phyloP scores from a whole-genome alignment of 2,329 filamentous ascomycete genomes.

The Myriosclerotinia scirpicola region DNA sequence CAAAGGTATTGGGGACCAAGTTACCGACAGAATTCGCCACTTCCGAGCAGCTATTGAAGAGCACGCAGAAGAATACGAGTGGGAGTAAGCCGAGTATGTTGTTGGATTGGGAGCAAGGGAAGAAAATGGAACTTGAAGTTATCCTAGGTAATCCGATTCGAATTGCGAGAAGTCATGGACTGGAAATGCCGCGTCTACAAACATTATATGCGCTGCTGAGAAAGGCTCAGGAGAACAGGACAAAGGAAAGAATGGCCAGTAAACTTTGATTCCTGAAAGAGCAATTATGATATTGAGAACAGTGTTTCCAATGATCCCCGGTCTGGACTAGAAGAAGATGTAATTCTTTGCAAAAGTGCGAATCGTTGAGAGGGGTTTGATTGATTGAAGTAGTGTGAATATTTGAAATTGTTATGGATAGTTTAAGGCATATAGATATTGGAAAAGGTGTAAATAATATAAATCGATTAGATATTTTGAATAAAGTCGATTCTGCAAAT shows the following conservation, averaged over 20 bases:
- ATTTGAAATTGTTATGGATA: too few species aligned
- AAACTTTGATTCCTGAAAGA: slow-evolving; percentile 25
- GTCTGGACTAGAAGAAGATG: too few species aligned
- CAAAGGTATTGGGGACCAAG: slow-evolving; percentile 59
- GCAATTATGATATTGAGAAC: background rate
- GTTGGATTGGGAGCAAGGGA: slow-evolving; percentile 53
- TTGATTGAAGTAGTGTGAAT: too few species aligned
- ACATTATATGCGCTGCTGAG: slow-evolving; percentile 55
- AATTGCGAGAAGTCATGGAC: slow-evolving; percentile 50
- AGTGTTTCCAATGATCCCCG: too few species aligned
- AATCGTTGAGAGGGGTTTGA: too few species aligned
- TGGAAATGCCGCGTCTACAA: slow-evolving; percentile 55
- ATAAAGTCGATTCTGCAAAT: too few species aligned
- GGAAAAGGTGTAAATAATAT: too few species aligned
- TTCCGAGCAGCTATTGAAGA: slow-evolving; percentile 61
- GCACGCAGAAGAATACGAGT: slow-evolving; percentile 60
- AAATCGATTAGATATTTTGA: too few species aligned
- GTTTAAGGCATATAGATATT: too few species aligned
- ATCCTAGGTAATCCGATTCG: slow-evolving; percentile 56
- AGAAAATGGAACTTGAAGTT: slow-evolving; percentile 56
- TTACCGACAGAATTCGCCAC: slow-evolving; percentile 61
- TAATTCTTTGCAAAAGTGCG: too few species aligned
- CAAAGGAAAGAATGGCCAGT: slow-evolving; percentile 26
- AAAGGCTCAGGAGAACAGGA: slow-evolving; percentile 49
- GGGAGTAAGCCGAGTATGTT: slow-evolving; percentile 58